phyloP scores from a whole-genome alignment of 352 stramenopile species.

The Globisporangium megalacanthum region DNA sequence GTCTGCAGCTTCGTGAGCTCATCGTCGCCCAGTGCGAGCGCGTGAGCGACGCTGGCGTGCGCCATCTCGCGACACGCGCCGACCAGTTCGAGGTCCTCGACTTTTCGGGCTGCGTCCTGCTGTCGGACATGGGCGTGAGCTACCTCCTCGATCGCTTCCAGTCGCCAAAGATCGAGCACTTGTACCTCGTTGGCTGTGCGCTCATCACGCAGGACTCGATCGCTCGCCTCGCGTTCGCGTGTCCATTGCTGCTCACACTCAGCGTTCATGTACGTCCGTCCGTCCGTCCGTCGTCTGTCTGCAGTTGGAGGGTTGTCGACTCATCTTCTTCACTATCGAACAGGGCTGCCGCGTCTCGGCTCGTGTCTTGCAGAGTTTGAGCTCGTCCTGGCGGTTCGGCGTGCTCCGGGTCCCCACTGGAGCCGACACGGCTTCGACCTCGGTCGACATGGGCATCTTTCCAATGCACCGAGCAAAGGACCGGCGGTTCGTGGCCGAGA shows the following conservation, averaged over 20 bases:
- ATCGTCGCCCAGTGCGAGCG: constrained; percentile 56
- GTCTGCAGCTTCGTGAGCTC: constrained; percentile 34
- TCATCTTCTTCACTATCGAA: no score
- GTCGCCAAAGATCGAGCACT: constrained; percentile 36
- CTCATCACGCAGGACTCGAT: constrained; percentile 63
- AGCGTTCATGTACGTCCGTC: constrained; percentile 31
- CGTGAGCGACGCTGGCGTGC: constrained; percentile 51
- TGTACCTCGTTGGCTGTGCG: constrained; percentile 53
- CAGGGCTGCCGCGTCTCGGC: constrained; percentile 57
- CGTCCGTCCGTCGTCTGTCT: neutral
- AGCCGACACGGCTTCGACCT: constrained; percentile 11
- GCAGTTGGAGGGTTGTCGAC: no score
- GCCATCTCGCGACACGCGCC: constrained; percentile 37
- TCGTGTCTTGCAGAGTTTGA: constrained; percentile 52
- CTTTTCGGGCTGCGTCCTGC: constrained; percentile 38
- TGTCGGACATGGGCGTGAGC: constrained; percentile 52
- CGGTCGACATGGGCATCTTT: constrained; percentile 53
- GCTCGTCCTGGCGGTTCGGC: constrained; percentile 61
- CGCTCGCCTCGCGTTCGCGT: constrained; percentile 48
- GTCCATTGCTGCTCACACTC: constrained; percentile 62
- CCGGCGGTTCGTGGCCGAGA: constrained; percentile 53
- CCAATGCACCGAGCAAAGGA: constrained; percentile 63
- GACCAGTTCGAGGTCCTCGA: constrained; percentile 65
- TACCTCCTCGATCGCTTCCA: constrained; percentile 56
- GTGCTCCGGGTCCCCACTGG: constrained; percentile 32